These are phyloP conservation scores for Coemansia sp. DNA, from an alignment of 192 early-diverging fungal genomes.

Conservation along the genomic window DNA sequence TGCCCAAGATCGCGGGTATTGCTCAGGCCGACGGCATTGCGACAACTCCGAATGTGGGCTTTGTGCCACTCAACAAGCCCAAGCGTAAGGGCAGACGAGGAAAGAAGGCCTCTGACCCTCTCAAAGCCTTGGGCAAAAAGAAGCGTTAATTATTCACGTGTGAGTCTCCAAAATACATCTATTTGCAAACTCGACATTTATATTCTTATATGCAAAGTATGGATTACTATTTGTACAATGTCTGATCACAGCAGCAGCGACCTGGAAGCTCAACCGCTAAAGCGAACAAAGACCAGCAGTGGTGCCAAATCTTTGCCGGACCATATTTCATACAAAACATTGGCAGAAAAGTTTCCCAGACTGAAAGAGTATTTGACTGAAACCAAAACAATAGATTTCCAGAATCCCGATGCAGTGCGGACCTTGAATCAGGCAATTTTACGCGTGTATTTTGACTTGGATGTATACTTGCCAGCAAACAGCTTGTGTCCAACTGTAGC, in stretches of 20 bases:
- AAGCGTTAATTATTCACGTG: slow-evolving; percentile 11
- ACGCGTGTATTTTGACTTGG: slow-evolving; percentile 30
- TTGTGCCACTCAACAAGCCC: slow-evolving; percentile 52
- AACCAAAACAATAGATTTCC: slow-evolving; percentile 26
- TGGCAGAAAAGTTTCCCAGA: slow-evolving; percentile 15
- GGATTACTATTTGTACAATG: no score
- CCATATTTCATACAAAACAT: slow-evolving; percentile 9
- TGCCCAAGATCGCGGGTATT: slow-evolving; percentile 70
- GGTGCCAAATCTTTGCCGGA: slow-evolving; percentile 10
- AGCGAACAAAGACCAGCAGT: no score
- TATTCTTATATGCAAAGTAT: no score
- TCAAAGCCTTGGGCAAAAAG: slow-evolving; percentile 44
- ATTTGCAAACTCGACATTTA: no score
- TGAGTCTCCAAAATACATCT: no score
- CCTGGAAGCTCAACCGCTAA: no score
- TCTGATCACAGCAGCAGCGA: no score
- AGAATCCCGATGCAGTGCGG: slow-evolving; percentile 16
- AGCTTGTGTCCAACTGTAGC: slow-evolving; percentile 34
- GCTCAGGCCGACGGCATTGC: slow-evolving; percentile 43
- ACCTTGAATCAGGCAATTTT: slow-evolving; percentile 35
- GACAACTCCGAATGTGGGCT: slow-evolving; percentile 35
- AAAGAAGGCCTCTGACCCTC: slow-evolving; percentile 30
- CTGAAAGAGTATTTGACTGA: slow-evolving; percentile 11
- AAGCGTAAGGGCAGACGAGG: slow-evolving; percentile 19
- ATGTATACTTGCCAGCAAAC: slow-evolving; percentile 19